Evolutionary conservation across 768 basidiomycete species (phyloP), one percentile per base, ranked within the genome.

Genomic region (Lentinula aciculospora): DNA sequence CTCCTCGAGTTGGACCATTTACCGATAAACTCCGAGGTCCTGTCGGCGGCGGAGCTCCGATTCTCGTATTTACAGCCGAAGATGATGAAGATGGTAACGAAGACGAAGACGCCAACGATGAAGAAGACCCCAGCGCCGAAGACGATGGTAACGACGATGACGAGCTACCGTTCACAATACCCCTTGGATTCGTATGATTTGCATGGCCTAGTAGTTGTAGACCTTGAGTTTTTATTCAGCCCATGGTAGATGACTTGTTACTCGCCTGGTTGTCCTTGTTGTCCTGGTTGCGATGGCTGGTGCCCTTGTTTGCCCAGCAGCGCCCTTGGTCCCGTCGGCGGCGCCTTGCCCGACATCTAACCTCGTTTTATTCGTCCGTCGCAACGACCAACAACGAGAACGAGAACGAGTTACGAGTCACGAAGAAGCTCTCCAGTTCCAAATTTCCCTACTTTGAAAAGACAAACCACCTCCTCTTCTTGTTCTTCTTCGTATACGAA

Each of bases 331-430:
- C 56, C 56, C 4, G 56, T 57, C 17, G 56, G 56, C 27, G 56
- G 56, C n/a, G 56, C 56, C 56, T 57, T 57, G 8, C 56, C 56
- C 19, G 56, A 57, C 56, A 57, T 57, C 2, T 32, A 23, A 36
- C 9, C 34, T 31, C 17, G 15, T 23, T 17, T 25, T 39, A 3
- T 53, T 4, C 25, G 21, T 9, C 42, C 21, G 3, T 19, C 42
- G 23, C 17, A 23, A 44, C 42, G 42, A 21, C 21, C 21, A 44
- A 44, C 19, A 23, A 23, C 21, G 42, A 44, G 4, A 23, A 23
- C 19, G 8, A 3, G 8, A 9, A 44, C 42, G 4, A 44, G 21
- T 44, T 17, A 44, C 42, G 23, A 2, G 6, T 21, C 42, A 44
- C 8, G 8, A 21, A 9, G 23, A 44, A 21, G 8, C 21, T 44